A percentile compares a stretch with the other conserved stretches of the same genome.
phyloP scores from a whole-genome alignment of 139 green algal species.

The Auxenochlorella pyrenoidosa region DNA sequence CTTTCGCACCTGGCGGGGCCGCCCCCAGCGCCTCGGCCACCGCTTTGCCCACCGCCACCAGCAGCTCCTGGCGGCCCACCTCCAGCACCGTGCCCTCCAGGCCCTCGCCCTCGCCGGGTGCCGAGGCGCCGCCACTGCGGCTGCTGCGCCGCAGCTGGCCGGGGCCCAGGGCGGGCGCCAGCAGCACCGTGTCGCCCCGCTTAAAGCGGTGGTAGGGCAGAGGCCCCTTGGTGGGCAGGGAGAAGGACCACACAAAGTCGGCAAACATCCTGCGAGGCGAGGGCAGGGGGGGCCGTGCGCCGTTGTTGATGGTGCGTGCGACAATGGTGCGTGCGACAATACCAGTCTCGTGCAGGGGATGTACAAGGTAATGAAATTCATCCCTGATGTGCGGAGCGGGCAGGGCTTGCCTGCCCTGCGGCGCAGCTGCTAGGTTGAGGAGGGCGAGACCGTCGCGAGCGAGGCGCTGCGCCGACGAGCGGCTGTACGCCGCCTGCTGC shows the following conservation, averaged over 20 bases:
- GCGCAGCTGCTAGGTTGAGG: constrained; percentile 1
- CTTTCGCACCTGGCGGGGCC: not conserved
- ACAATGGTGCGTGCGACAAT: too few relatives aligned
- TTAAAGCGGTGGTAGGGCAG: constrained; percentile 67
- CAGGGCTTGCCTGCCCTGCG: constrained; percentile 1
- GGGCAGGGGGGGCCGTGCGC: not conserved
- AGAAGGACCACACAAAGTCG: constrained; percentile 49
- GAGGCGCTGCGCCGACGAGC: constrained; percentile 14
- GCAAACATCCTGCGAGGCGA: constrained; percentile 18
- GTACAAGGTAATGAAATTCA: too few relatives aligned
- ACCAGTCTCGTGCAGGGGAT: too few relatives aligned
- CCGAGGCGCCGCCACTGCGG: not conserved
- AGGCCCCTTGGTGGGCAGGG: not conserved
- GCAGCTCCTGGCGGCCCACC: constrained; percentile 45
- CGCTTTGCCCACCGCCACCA: constrained; percentile 41
- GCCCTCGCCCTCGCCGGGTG: not conserved
- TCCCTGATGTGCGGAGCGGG: too few relatives aligned
- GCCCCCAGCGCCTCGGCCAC: not conserved
- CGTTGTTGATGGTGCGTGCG: not conserved
- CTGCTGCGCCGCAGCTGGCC: not conserved
- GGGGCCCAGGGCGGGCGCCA: constrained; percentile 16
- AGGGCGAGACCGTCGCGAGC: constrained; percentile 27
- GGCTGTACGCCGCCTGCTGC: constrained; percentile 2
- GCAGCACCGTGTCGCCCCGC: constrained; percentile 55
- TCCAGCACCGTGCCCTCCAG: constrained; percentile 38